Evolutionary conservation across 2,329 filamentous ascomycete genomes (phyloP).

Genomic region (Claviceps sp.): DNA sequence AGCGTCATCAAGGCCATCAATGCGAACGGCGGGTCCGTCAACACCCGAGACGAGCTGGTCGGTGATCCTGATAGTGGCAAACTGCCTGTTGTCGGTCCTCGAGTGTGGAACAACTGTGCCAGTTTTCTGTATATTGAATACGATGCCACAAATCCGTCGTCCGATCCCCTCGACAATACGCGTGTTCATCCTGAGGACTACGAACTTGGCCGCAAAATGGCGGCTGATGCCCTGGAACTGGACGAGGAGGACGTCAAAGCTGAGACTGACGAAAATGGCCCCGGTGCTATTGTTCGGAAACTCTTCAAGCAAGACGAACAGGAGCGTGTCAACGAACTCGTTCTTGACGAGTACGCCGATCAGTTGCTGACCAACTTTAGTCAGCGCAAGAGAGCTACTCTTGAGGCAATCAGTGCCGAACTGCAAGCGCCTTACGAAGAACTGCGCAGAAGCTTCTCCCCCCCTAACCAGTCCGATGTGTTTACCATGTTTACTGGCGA

Average conservation of each 20-base stretch:
- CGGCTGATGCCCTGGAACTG: conserved; percentile 86
- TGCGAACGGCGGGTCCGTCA: conserved; percentile 74
- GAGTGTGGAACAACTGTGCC: conserved; percentile 93
- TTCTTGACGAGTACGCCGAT: conserved; percentile 92
- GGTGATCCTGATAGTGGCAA: conserved; percentile 74
- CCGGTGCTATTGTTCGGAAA: conserved; percentile 82
- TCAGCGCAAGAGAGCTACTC: conserved; percentile 85
- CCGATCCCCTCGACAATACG: conserved; percentile 91
- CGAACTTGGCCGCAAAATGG: conserved; percentile 95
- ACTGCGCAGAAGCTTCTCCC: conserved; percentile 65
- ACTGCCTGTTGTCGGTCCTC: conserved; percentile 68
- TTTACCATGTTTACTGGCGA: conserved; percentile 97
- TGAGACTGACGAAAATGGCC: conserved; percentile 79
- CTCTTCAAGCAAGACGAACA: conserved; percentile 90
- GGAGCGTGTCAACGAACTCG: conserved; percentile 89
- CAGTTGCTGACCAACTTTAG: conserved; percentile 88
- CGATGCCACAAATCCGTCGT: conserved; percentile 65
- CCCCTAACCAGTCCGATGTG: conserved; percentile 60
- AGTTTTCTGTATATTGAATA: conserved; percentile 89
- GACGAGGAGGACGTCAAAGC: conserved; percentile 97
- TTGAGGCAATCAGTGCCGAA: conserved; percentile 92
- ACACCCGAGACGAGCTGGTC: conserved; percentile 74
- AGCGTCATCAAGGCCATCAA: conserved; percentile 67
- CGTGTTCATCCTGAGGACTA: conserved; percentile 98
- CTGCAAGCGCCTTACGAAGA: conserved; percentile 90